Percentiles rank a stretch among this genome's conserved stretches.
Evolutionary conservation across 1,139 yeast genomes (phyloP).

Genomic region (Geotrichum fermentans): DNA sequence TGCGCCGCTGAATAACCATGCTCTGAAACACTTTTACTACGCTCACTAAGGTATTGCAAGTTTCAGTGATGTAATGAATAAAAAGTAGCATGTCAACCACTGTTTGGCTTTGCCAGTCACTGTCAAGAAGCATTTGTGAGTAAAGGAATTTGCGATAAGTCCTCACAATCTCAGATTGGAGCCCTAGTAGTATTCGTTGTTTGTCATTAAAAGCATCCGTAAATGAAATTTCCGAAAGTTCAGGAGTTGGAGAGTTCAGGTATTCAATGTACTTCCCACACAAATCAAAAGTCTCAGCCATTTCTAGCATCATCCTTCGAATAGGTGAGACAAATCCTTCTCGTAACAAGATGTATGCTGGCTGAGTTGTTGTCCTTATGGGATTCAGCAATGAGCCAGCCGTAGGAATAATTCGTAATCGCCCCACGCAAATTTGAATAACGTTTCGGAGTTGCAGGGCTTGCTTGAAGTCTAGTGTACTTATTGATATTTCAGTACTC

Average conservation of each 20-base stretch:
- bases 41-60: conserved; percentile 19
- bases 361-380: not conserved
- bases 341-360: not conserved
- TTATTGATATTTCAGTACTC: conserved; percentile 41
- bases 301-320: conserved; percentile 19
- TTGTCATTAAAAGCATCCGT: not conserved
- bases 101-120: conserved; percentile 12
- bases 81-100: conserved; percentile 17
- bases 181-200: not conserved
- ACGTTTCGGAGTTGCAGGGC: conserved; percentile 41
- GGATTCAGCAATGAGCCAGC: conserved; percentile 22
- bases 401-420: conserved; percentile 42
- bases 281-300: conserved; percentile 20
- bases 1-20: conserved; percentile 22
- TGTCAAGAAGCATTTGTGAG: conserved; percentile 5
- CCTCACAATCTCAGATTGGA: conserved; percentile 6
- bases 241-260: conserved; percentile 14
- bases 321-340: conserved; percentile 16
- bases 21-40: conserved; percentile 20
- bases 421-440: conserved; percentile 40
- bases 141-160: conserved; percentile 9
- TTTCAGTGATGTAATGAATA: conserved; percentile 22
- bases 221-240: conserved; percentile 10
- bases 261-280: conserved; percentile 21
- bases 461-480: conserved; percentile 36